Evolutionary conservation across 2,329 filamentous ascomycete genomes (phyloP).

Genomic region (Epichloe coenophiala): DNA sequence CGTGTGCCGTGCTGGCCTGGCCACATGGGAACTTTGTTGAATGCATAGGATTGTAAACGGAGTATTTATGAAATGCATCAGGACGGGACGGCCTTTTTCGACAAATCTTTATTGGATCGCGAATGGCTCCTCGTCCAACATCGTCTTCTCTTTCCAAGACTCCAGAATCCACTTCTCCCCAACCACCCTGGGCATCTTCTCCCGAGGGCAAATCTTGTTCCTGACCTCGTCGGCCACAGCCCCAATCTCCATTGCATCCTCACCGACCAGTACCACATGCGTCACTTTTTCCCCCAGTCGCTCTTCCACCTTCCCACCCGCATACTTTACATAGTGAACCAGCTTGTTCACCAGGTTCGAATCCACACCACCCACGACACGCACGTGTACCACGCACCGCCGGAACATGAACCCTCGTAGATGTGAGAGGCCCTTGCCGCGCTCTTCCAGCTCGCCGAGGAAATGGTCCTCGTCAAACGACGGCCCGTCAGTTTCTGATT

Average conservation of each 20-base stretch:
- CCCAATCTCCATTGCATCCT: constrained; percentile 24
- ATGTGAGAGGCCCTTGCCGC: constrained; percentile 37
- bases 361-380: constrained; percentile 15
- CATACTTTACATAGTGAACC: constrained; percentile 52
- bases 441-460: constrained; percentile 39
- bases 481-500: constrained; percentile 24
- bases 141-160: constrained; percentile 66
- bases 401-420: constrained; percentile 40
- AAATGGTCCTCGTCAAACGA: constrained; percentile 35
- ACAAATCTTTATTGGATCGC: constrained; percentile 11
- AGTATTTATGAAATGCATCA: too few species aligned
- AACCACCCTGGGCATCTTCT: constrained; percentile 54
- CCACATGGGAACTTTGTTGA: too few species aligned
- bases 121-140: constrained; percentile 65
- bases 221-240: constrained; percentile 30
- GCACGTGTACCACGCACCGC: constrained; percentile 29
- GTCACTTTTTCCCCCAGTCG: constrained; percentile 44
- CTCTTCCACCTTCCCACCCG: constrained; percentile 45
- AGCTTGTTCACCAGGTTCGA: constrained; percentile 28
- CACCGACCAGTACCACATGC: constrained; percentile 50
- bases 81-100: too few species aligned
- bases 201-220: constrained; percentile 28
- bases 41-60: too few species aligned
- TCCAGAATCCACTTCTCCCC: constrained; percentile 59
- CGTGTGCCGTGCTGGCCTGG: too few species aligned